These are phyloP conservation scores for Colletotrichum scovillei DNA, from an alignment of 2,329 filamentous ascomycete genomes.

Conservation along the genomic window DNA sequence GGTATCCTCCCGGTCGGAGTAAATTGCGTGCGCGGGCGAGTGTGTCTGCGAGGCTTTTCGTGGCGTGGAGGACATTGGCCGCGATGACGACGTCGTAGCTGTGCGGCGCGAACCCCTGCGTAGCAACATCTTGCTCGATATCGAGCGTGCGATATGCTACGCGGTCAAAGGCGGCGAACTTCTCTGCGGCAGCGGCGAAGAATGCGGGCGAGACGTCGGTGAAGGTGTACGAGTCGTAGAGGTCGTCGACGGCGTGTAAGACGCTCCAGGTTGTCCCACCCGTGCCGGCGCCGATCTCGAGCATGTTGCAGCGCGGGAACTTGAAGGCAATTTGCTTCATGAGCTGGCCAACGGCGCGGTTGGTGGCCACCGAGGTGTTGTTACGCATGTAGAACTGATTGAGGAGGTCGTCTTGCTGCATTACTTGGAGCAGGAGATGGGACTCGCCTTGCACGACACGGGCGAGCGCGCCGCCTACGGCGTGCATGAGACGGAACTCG, in stretches of 20 bases:
- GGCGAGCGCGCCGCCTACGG: no score
- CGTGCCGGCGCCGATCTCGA: not conserved
- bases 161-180: not conserved
- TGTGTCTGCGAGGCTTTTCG: constrained; percentile 25
- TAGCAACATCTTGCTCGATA: constrained; percentile 37
- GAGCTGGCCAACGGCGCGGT: not conserved
- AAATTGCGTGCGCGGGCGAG: not conserved
- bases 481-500: no score
- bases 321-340: not conserved
- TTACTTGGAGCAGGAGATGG: no score
- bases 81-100: constrained; percentile 53
- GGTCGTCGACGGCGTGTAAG: constrained; percentile 39
- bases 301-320: not conserved
- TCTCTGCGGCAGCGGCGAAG: not conserved
- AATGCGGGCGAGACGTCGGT: not conserved
- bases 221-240: constrained; percentile 49
- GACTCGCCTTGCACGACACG: no score
- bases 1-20: not conserved
- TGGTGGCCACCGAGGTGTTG: constrained; percentile 43
- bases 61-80: constrained; percentile 51
- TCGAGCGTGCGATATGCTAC: constrained; percentile 41
- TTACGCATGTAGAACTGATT: not conserved
- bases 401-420: no score
- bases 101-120: constrained; percentile 45
- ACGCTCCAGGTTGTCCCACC: not conserved